A percentile compares a stretch with the other conserved stretches of the same genome.
phyloP scores from a whole-genome alignment of 176 grass and related monocot species.

The Olyra latifolia region DNA sequence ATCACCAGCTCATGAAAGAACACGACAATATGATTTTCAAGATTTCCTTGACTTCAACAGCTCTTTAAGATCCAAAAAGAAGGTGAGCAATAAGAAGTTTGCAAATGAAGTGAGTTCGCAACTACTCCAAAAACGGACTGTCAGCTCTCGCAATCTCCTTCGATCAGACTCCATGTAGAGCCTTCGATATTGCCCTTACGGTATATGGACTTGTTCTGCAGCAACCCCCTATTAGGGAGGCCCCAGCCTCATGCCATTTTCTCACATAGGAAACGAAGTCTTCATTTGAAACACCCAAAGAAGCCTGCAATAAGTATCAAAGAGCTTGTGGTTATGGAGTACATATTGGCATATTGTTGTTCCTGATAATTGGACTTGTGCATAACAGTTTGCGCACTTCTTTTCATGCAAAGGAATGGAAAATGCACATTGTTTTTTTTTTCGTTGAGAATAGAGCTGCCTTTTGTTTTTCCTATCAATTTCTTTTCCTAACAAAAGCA shows the following conservation, averaged over 20 bases:
- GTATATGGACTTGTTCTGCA: conserved; percentile 70
- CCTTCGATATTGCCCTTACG: conserved; percentile 53
- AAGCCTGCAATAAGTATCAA: conserved; percentile 41
- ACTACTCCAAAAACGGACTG: background rate
- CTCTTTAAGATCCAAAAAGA: background rate
- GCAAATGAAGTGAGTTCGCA: background rate
- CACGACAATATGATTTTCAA: background rate
- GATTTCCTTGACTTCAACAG: background rate
- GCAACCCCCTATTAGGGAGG: conserved; percentile 72
- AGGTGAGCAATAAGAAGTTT: background rate
- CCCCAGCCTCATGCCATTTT: conserved; percentile 73
- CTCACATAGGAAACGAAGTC: conserved; percentile 65
- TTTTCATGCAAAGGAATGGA: background rate
- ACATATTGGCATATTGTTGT: background rate
- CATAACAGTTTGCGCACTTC: background rate
- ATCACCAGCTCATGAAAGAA: background rate
- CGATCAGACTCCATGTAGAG: conserved; percentile 45
- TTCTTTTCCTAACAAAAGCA: background rate
- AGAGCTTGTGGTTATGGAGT: background rate
- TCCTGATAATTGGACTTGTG: background rate
- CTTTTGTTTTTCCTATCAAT: background rate
- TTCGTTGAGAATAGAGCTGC: background rate
- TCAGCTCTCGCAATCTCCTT: background rate
- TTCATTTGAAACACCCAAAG: conserved; percentile 45
- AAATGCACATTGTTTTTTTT: background rate